phyloP scores from a whole-genome alignment of 768 basidiomycete species.

The Serendipita sp. region DNA sequence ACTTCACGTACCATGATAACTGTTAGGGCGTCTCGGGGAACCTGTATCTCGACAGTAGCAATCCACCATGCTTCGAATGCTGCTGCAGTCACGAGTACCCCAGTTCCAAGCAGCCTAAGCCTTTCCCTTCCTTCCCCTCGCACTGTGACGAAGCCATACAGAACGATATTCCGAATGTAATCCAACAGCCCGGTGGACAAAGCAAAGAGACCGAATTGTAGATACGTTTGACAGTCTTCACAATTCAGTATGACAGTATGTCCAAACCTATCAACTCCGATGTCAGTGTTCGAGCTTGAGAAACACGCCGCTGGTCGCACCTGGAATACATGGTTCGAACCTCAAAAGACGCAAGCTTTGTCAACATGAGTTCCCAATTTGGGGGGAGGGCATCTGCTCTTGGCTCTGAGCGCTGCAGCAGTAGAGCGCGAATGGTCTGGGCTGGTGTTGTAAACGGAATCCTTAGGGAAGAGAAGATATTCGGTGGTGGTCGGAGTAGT shows the following conservation, averaged over 20 bases:
- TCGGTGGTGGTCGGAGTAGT: slow-evolving; percentile 36
- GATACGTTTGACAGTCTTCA: slow-evolving; percentile 43
- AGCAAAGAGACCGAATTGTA: slow-evolving; percentile 46
- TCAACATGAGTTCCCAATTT: slow-evolving; percentile 37
- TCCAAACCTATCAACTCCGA: slow-evolving; percentile 36
- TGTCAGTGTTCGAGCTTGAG: neutral
- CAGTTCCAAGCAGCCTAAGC: slow-evolving; percentile 24
- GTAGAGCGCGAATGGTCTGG: slow-evolving; percentile 33
- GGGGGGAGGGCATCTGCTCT: slow-evolving; percentile 23
- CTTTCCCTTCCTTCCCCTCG: slow-evolving; percentile 26
- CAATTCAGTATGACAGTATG: slow-evolving; percentile 49
- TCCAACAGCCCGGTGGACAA: slow-evolving; percentile 38
- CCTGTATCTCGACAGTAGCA: slow-evolving; percentile 30
- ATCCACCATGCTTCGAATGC: slow-evolving; percentile 41
- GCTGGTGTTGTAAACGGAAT: slow-evolving; percentile 40
- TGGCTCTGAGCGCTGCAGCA: slow-evolving; percentile 28
- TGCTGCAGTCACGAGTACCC: slow-evolving; percentile 32
- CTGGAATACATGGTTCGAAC: slow-evolving; percentile 42
- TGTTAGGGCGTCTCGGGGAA: slow-evolving; percentile 26
- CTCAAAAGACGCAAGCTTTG: slow-evolving; percentile 40
- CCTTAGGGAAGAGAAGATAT: slow-evolving; percentile 42
- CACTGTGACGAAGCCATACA: slow-evolving; percentile 37
- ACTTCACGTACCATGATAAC: slow-evolving; percentile 27
- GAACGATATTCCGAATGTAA: slow-evolving; percentile 41
- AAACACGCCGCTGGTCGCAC: slow-evolving; percentile 22